These are phyloP conservation scores for Cutaneotrichosporon sp. DNA, from an alignment of 1,284 basidiomycete genomes.

Conservation along the genomic window DNA sequence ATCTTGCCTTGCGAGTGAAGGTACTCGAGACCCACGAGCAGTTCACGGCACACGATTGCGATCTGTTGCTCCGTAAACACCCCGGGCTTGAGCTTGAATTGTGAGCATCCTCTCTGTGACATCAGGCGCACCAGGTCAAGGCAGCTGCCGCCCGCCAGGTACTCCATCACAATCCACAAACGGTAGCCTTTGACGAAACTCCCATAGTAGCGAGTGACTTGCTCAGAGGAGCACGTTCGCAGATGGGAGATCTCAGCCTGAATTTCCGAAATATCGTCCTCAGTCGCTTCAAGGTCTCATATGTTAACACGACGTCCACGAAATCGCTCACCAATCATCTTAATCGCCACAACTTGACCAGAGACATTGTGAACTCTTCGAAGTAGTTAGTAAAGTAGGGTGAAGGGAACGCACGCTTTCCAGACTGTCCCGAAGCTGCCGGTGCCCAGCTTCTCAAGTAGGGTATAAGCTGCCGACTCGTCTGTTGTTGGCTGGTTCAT, in stretches of 20 bases:
- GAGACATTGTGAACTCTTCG: slow-evolving; percentile 76
- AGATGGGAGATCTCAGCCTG: slow-evolving; percentile 96
- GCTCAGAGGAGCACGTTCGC: slow-evolving; percentile 91
- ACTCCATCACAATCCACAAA: slow-evolving; percentile 99
- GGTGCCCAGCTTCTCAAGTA: slow-evolving; percentile 94
- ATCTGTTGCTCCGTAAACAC: slow-evolving; percentile 87
- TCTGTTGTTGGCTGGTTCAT: slow-evolving; percentile 48
- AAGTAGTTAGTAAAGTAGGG: no score
- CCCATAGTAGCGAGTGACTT: slow-evolving; percentile 93
- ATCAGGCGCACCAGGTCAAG: slow-evolving; percentile 62
- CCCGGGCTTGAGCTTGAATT: slow-evolving; percentile 69
- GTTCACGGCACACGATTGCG: slow-evolving; percentile 87
- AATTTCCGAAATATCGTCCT: slow-evolving; percentile 94
- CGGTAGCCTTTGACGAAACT: slow-evolving; percentile 96
- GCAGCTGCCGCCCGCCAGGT: slow-evolving; percentile 95
- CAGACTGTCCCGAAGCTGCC: slow-evolving; percentile 95
- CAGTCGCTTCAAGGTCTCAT: slow-evolving; percentile 58
- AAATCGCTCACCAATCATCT: slow-evolving; percentile 76
- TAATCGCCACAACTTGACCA: slow-evolving; percentile 91
- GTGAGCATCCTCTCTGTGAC: slow-evolving; percentile 12
- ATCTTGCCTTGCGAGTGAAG: slow-evolving; percentile 91
- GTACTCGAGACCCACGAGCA: slow-evolving; percentile 90
- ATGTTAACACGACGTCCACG: neutral
- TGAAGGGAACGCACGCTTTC: slow-evolving; percentile 67
- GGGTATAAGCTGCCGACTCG: slow-evolving; percentile 80